Conservation (phyloP, 2,329 filamentous ascomycete species). For the Thermothelomyces thermophilus region DNA sequence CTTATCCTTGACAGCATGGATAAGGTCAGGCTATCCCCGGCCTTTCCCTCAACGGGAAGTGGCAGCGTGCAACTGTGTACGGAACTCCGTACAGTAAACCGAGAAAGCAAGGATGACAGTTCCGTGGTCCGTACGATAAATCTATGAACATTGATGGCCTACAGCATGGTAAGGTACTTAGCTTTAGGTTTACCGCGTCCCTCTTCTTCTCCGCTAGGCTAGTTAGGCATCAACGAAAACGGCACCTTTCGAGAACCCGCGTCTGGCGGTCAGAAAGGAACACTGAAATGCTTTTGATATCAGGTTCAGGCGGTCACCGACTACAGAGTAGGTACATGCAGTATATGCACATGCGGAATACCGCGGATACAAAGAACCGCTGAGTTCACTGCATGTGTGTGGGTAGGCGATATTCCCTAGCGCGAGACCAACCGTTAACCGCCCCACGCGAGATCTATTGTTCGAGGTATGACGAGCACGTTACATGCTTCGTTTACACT, state of each 20-base stretch:
- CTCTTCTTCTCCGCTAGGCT: neutral
- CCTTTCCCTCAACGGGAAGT: neutral
- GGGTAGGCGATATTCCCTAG: neutral
- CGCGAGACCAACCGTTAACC: slow-evolving; percentile 6
- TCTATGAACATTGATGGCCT: neutral
- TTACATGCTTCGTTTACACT: neutral
- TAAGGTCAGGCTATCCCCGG: slow-evolving; percentile 2
- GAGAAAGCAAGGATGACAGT: neutral
- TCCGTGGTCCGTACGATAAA: neutral
- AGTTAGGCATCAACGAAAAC: slow-evolving; percentile 10
- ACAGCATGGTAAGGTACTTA: too few relatives aligned
- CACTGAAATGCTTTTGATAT: neutral
- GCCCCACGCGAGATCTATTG: slow-evolving; percentile 3
- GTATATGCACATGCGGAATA: neutral
- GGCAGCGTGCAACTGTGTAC: neutral
- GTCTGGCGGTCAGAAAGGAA: slow-evolving; percentile 10
- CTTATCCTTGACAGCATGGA: too few relatives aligned
- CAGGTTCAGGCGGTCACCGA: too few relatives aligned
- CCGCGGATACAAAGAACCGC: slow-evolving; percentile 12
- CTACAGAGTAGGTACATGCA: neutral
- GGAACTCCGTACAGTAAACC: neutral
- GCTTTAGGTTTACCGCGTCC: too few relatives aligned
- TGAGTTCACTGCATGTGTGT: neutral
- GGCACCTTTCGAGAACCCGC: neutral
- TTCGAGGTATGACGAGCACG: slow-evolving; percentile 6